Conservation (phyloP, 2,329 filamentous ascomycete species). For the Verticillium zaregamsianum region DNA sequence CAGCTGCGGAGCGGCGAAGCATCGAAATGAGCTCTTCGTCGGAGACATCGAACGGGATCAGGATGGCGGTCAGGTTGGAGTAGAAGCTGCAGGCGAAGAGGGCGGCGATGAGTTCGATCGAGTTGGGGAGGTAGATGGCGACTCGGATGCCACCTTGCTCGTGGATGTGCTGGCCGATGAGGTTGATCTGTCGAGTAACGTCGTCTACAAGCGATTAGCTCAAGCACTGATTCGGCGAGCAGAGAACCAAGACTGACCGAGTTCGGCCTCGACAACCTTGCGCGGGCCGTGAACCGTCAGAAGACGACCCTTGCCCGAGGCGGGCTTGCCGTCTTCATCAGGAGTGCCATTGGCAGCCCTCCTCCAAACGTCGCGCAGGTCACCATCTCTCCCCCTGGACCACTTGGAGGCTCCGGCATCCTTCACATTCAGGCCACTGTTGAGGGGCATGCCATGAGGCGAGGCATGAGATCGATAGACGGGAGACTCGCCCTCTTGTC, state of each 20-base stretch:
- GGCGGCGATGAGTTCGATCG: slow-evolving; percentile 76
- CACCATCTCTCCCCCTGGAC: slow-evolving; percentile 78
- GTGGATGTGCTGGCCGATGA: slow-evolving; percentile 74
- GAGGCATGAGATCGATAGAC: slow-evolving; percentile 79
- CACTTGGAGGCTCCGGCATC: slow-evolving; percentile 77
- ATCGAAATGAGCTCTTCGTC: slow-evolving; percentile 66
- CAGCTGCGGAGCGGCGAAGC: slow-evolving; percentile 68
- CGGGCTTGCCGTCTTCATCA: slow-evolving; percentile 56
- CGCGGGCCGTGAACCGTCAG: slow-evolving; percentile 72
- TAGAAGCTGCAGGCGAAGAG: slow-evolving; percentile 91
- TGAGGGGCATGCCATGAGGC: slow-evolving; percentile 79
- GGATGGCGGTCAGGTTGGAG: slow-evolving; percentile 69
- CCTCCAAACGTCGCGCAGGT: slow-evolving; percentile 88
- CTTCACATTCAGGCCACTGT: slow-evolving; percentile 75
- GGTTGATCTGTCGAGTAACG: slow-evolving; percentile 79
- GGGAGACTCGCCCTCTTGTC: slow-evolving; percentile 80
- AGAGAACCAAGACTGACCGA: slow-evolving; percentile 37
- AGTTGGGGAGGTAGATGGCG: slow-evolving; percentile 90
- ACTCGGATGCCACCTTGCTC: slow-evolving; percentile 71
- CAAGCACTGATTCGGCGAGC: not conserved
- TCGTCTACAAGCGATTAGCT: slow-evolving; percentile 44
- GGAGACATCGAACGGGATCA: slow-evolving; percentile 78
- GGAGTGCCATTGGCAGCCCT: slow-evolving; percentile 61
- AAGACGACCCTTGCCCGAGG: slow-evolving; percentile 63
- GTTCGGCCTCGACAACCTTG: slow-evolving; percentile 64